Percentiles rank a stretch among this genome's conserved stretches.
These are phyloP conservation scores for Colletotrichum chrysophilum DNA, from an alignment of 2,329 filamentous ascomycete genomes.

Conservation along the genomic window DNA sequence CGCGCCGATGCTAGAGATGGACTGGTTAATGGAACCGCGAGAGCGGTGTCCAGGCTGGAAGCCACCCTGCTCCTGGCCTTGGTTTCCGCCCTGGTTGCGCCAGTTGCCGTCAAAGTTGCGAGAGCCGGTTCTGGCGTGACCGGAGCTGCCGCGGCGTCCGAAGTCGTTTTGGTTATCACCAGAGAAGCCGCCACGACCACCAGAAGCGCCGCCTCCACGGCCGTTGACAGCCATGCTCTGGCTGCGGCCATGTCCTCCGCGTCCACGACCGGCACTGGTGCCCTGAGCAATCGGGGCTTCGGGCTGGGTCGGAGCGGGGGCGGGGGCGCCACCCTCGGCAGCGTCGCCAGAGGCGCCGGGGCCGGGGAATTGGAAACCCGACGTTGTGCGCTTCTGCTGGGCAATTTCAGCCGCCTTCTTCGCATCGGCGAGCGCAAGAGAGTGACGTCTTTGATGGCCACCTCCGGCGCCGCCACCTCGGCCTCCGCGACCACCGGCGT, in stretches of 20 bases:
- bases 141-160: constrained; percentile 63
- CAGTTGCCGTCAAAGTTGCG: constrained; percentile 98
- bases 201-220: constrained; percentile 63
- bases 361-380: constrained; percentile 91
- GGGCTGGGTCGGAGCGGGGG: constrained; percentile 30
- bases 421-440: constrained; percentile 90
- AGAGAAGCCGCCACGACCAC: constrained; percentile 69
- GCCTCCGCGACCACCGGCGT: constrained; percentile 70
- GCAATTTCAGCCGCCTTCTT: constrained; percentile 97
- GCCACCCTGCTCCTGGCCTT: constrained; percentile 74
- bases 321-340: constrained; percentile 53
- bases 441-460: constrained; percentile 93
- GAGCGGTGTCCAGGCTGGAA: constrained; percentile 94
- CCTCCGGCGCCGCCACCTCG: constrained; percentile 72
- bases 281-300: constrained; percentile 44
- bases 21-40: constrained; percentile 80
- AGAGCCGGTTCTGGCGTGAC: constrained; percentile 82
- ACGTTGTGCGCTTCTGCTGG: constrained; percentile 94
- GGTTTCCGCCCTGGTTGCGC: constrained; percentile 77
- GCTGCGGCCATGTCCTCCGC: constrained; percentile 73
- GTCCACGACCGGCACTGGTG: constrained; percentile 55
- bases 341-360: constrained; percentile 70
- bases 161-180: constrained; percentile 64
- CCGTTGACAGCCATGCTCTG: constrained; percentile 81
- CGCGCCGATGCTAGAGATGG: constrained; percentile 79